Evolutionary conservation across 2,329 filamentous ascomycete species (phyloP), one percentile per base, ranked within the genome.

Genomic region (Gremmenia infestans): DNA sequence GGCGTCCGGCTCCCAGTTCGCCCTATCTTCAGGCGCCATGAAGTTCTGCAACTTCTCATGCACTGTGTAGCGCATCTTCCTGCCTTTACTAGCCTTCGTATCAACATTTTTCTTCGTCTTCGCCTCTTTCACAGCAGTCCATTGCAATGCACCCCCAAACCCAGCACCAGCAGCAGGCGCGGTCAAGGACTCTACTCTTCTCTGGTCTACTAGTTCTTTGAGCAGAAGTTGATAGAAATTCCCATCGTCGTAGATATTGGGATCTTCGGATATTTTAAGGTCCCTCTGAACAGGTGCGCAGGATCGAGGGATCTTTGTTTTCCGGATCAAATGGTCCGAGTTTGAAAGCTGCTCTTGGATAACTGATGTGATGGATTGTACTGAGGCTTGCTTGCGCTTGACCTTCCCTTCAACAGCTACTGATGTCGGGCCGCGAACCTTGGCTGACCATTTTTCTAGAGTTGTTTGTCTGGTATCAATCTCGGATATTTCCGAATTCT

Each of bases 41-140:
- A 97, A 97, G 72, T 97, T 97, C 75, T 96, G 90, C 68, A 99
- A 73, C 77, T 97, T 97, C 76, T 97, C 93, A 69, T 97, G 92
- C 47, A 97, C 91, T 15, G 89, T 94, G 73, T 93, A 99, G 40
- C 91, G 81, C 80, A 99, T 82, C 76, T 97, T 97, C 50, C 94
- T 80, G 5, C 94, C 94, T 74, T 97, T 97, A 70, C 90, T 96
- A 0, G 94, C 94, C 70, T 92, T 94, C 19, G 92, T 92, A 71
- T 99, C 94, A 4, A 97, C 89, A 32, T 86, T 82, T 69, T 89
- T 88, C 73, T 88, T 88, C 56, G 87, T 81, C 77, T 93, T 96
- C 54, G 85, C 86, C 66, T 91, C 88, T 68, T 88, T 83, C 40
- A 84, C 80, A 37, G 88, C 85, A 17, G 85, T 83, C 76, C 86